Evolutionary conservation across 2,329 filamentous ascomycete genomes (phyloP), one percentile per base, ranked within the genome.

Genomic region (Hymenoscyphus fructigenus): DNA sequence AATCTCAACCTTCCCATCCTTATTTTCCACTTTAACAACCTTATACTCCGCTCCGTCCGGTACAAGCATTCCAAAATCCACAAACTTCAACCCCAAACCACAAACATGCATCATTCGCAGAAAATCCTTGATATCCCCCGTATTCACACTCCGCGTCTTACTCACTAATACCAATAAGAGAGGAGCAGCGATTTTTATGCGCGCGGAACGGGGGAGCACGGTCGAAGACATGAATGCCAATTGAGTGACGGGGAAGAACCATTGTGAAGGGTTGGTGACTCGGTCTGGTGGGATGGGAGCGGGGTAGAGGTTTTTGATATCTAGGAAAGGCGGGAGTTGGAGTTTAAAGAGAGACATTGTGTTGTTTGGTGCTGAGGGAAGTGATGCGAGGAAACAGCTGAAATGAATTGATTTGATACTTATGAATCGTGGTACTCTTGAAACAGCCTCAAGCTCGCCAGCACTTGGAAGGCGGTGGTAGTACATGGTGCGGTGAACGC

Each of bases 41-140:
- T 53, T 53, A 7, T 2, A 57, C 26, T 32, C 53, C 53, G 15
- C 53, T 57, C 53, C 53, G 5, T 57, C 41, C 41, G 20, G 59
- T n/a, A 15, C 32, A 34, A 62, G 28, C 12, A 65, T 10, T 1
- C 60, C 60, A 55, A 62, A 62, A n/a, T 65, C 64, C 50, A 62
- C 36, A 53, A 60, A 62, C 36, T 62, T 65, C 9, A 62, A 50
- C 29, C 36, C 57, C 20, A 62, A 47, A 17, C 56, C 41, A 44
- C 62, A 65, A n/a, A 60, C 57, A 20, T 55, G 36, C 1, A 36
- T 41, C 17, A 57, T 57, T 2, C 64, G 17, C 9, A 61, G 23
- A n/a, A 60, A 65, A 32, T 65, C 64, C 57, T 57, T 60, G 5
- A 60, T 20, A 17, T 57, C 55, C 28, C 55, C 55, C 15, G 55